Evolutionary conservation across 140 eudicot genomes (phyloP), one percentile per base, ranked within the genome.

Genomic region (Flaveria floridana): DNA sequence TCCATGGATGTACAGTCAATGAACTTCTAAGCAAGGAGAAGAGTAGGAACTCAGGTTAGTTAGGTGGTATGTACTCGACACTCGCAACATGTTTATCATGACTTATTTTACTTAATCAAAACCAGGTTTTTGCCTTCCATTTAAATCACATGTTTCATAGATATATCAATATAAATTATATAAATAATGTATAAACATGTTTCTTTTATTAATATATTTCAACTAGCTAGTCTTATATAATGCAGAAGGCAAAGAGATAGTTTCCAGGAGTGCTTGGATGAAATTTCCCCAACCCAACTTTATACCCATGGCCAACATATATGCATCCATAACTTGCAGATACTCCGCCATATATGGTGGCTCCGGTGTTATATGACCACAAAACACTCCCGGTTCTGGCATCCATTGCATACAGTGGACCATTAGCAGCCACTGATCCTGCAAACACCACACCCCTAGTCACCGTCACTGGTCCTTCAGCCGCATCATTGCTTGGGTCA

Each of bases 341-440:
- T 23, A 86, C 89, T 11, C 97, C 96, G 3, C 91, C 97, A 15
- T 84, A 87, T 11, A 91, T 74, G 16, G 97, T 89, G 28, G 94
- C 94, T 14, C 91, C 89, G 7, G 97, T 91, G 20, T 87, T 44
- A 68, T 81, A 82, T 7, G 85, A 62, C 97, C 96, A 89, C 19
- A 89, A 63, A 13, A 89, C 82, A 1, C 28, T 71, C 68, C 97
- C 96, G 0, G 86, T 89, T 11, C 19, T 70, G 4, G 94, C 89
- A 50, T 91, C 89, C 87, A 91, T 85, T 1, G 93, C 97, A 68
- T 89, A 89, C 21, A 89, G 59, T 10, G 97, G 89, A 3, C 96
- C 94, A 6, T 70, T 72, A 0, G 88, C 73, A n/a, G 89, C 89
- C 61, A 85, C 88, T 2, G 94, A 91, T 37, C 97, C 94, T 11